A percentile compares a stretch with the other conserved stretches of the same genome.
phyloP scores from a whole-genome alignment of 768 basidiomycete species.

The Podaxis carcinomalis region DNA sequence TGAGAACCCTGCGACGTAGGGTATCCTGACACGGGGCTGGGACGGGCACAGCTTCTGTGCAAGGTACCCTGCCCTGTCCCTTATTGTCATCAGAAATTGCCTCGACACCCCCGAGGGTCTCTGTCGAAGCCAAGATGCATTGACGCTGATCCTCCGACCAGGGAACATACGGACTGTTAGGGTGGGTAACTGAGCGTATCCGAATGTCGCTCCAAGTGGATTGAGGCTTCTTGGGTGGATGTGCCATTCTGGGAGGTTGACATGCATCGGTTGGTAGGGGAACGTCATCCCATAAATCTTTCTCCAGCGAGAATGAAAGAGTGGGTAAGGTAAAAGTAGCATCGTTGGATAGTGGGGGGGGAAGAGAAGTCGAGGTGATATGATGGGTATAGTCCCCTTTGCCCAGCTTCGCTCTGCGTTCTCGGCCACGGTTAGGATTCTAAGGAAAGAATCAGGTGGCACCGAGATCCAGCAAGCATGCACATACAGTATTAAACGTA shows the following conservation, averaged over 20 bases:
- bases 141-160: conserved; percentile 41
- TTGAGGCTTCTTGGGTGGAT: not conserved
- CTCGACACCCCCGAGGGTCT: not conserved
- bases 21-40: not conserved
- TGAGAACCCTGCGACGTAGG: not conserved
- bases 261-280: not conserved
- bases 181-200: conserved; percentile 25
- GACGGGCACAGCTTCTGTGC: not conserved
- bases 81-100: not conserved
- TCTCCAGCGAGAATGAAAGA: not conserved
- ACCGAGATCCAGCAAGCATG: not conserved
- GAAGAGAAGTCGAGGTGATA: not conserved
- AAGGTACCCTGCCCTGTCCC: not conserved
- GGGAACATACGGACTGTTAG: conserved; percentile 54
- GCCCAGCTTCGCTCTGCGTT: not conserved
- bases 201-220: not conserved
- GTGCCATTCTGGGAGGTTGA: not conserved
- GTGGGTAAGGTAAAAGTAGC: not conserved
- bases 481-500: not conserved
- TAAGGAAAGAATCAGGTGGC: not conserved
- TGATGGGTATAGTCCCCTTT: not conserved
- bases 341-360: not conserved
- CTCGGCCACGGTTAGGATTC: not conserved
- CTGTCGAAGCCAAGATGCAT: conserved; percentile 32
- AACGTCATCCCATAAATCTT: not conserved